These are phyloP conservation scores for Diaporthe vexans DNA, from an alignment of 2,329 filamentous ascomycete genomes.

Conservation along the genomic window DNA sequence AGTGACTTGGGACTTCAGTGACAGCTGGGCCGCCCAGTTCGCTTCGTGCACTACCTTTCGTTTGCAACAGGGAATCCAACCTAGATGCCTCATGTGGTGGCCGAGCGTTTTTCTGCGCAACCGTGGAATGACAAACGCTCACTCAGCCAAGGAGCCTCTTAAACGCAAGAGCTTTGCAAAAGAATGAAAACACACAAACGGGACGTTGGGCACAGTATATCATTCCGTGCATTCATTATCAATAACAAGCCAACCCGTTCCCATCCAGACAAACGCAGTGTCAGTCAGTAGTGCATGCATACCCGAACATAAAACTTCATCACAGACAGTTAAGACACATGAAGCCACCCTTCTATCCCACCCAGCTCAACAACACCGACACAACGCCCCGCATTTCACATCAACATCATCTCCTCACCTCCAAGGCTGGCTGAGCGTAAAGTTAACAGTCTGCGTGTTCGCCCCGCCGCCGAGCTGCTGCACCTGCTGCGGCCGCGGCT, in stretches of 20 bases:
- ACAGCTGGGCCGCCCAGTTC: too few species aligned
- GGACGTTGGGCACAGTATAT: slow-evolving; percentile 3
- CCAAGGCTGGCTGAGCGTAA: slow-evolving; percentile 42
- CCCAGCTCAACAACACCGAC: not conserved
- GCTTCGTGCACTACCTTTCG: too few species aligned
- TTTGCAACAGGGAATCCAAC: not conserved
- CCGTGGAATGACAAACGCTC: too few species aligned
- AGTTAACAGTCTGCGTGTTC: slow-evolving; percentile 42
- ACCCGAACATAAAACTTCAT: slow-evolving; percentile 29
- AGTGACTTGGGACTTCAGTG: too few species aligned
- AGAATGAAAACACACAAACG: not conserved
- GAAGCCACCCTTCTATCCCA: not conserved
- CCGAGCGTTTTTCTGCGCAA: too few species aligned
- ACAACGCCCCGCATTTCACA: too few species aligned
- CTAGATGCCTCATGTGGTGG: too few species aligned
- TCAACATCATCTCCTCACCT: slow-evolving; percentile 7
- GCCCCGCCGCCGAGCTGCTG: slow-evolving; percentile 44
- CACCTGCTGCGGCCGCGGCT: slow-evolving; percentile 51
- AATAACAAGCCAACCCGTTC: slow-evolving; percentile 22
- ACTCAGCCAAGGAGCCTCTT: not conserved
- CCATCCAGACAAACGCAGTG: not conserved
- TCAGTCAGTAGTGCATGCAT: not conserved
- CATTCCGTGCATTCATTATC: slow-evolving; percentile 41
- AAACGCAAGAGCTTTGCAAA: not conserved
- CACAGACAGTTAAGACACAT: slow-evolving; percentile 10